These are phyloP conservation scores for Cubamyces lactineus DNA, from an alignment of 768 basidiomycete genomes.

Conservation along the genomic window DNA sequence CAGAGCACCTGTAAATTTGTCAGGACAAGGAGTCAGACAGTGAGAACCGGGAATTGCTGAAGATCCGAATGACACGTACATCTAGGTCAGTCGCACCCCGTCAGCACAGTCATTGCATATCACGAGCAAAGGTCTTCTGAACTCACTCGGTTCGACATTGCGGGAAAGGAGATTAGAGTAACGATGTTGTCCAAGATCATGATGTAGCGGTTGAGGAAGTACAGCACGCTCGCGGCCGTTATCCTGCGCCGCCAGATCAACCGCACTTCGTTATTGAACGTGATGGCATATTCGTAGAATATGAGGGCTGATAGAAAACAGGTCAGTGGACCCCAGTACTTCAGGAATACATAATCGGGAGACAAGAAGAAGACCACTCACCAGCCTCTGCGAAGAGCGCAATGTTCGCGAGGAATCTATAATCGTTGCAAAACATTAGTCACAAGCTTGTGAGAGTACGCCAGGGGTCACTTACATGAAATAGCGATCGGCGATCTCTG, in stretches of 20 bases:
- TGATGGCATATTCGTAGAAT: constrained; percentile 21
- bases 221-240: constrained; percentile 17
- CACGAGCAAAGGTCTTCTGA: neutral
- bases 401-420: neutral
- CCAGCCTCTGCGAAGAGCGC: neutral
- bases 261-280: constrained; percentile 14
- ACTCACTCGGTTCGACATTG: neutral
- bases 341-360: neutral
- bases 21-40: no score
- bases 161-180: neutral
- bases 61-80: no score
- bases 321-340: no score
- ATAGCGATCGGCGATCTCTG: neutral
- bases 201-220: constrained; percentile 21
- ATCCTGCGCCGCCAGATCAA: constrained; percentile 21
- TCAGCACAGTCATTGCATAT: neutral
- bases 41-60: neutral
- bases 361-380: neutral
- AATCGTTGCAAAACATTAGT: neutral
- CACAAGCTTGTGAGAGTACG: neutral
- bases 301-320: constrained; percentile 1
- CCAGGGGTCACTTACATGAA: neutral
- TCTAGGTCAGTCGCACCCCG: neutral
- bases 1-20: no score
- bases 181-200: constrained; percentile 3